Evolutionary conservation across 495 filamentous ascomycete genomes (phyloP).

Genomic region (Thozetella sp.): DNA sequence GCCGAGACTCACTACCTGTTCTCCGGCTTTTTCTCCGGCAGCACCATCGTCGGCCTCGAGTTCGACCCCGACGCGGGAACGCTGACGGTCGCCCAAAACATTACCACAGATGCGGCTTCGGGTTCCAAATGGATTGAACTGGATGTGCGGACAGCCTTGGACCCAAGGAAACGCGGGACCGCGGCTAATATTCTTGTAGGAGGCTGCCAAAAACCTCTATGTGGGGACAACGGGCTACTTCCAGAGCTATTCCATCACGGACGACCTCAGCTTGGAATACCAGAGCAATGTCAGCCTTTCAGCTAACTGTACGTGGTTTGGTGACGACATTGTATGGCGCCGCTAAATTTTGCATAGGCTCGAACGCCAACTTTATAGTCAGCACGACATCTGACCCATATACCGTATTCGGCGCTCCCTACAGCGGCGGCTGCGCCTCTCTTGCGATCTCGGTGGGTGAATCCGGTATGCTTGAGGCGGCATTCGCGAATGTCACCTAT

Average conservation of each 20-base stretch:
- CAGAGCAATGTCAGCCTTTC: background rate
- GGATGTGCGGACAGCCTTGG: background rate
- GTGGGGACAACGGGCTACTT: background rate
- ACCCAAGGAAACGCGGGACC: too few species aligned
- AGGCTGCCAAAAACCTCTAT: background rate
- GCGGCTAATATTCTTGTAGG: background rate
- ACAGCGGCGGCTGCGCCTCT: background rate
- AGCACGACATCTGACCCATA: background rate
- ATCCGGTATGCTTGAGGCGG: background rate
- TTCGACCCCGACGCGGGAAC: background rate
- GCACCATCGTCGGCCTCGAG: background rate
- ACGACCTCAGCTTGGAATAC: background rate
- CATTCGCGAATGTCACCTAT: background rate
- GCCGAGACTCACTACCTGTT: background rate
- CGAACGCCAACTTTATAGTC: background rate
- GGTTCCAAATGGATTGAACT: background rate
- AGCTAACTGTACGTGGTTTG: background rate
- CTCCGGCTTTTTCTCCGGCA: background rate
- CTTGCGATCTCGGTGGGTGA: background rate
- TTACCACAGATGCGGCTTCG: background rate
- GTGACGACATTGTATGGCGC: background rate
- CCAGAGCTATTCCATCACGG: background rate
- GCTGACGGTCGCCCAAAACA: background rate
- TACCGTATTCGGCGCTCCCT: background rate
- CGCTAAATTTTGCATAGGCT: background rate